phyloP scores from a whole-genome alignment of 352 stramenopile species.

The Globisporangium mamillatum region DNA sequence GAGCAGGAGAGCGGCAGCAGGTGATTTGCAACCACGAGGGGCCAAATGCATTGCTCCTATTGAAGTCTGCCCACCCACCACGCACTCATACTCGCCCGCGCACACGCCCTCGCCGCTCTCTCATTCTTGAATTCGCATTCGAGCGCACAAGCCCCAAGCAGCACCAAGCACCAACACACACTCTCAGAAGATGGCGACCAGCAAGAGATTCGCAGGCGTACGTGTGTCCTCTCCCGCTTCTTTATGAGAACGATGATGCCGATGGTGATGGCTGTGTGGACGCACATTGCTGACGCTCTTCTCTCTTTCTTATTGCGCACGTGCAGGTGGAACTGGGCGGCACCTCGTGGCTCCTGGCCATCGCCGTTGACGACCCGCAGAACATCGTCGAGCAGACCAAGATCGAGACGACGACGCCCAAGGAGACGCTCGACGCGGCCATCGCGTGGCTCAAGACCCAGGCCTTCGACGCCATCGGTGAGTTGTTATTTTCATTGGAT shows the following conservation, averaged over 20 bases:
- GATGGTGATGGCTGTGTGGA: neutral
- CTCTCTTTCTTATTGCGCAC: neutral
- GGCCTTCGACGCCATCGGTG: conserved; percentile 74
- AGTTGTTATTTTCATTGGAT: conserved; percentile 1
- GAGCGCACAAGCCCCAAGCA: conserved; percentile 16
- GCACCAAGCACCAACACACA: conserved; percentile 2
- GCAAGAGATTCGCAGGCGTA: conserved; percentile 38
- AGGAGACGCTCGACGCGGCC: conserved; percentile 78
- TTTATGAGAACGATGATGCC: neutral
- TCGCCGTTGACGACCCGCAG: conserved; percentile 83
- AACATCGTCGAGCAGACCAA: conserved; percentile 85
- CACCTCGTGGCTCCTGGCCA: conserved; percentile 93
- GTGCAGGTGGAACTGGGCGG: conserved; percentile 91
- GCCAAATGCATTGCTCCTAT: neutral
- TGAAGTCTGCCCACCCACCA: neutral
- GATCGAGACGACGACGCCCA: conserved; percentile 86
- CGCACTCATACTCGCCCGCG: too few species aligned
- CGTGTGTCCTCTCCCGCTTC: conserved; percentile 3
- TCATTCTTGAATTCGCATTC: conserved; percentile 10
- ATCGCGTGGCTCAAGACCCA: conserved; percentile 82
- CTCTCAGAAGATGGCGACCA: conserved; percentile 11
- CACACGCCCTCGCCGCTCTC: neutral
- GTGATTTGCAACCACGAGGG: conserved; percentile 5
- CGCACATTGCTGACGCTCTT: neutral
- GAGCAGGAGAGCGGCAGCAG: neutral